A percentile compares a stretch with the other conserved stretches of the same genome.
Conservation (phyloP, 2,329 filamentous ascomycete genomes). For the Colletotrichum tropicicola region DNA sequence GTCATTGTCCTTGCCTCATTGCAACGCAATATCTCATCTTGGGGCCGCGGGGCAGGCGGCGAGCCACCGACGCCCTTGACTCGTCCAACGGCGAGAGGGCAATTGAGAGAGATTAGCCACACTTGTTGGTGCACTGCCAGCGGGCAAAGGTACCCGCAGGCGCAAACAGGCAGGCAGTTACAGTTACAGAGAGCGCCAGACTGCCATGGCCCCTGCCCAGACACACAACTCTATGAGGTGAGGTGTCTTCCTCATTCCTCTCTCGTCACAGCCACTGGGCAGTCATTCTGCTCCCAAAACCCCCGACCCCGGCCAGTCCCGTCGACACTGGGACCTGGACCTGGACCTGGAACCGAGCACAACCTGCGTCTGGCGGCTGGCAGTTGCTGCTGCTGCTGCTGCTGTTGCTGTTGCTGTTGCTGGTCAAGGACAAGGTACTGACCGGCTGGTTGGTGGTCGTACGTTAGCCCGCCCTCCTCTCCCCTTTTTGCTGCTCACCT, state of each 20-base stretch:
- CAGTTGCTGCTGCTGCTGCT: background rate
- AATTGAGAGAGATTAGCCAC: too few species aligned
- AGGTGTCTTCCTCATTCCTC: background rate
- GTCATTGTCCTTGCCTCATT: constrained; percentile 9
- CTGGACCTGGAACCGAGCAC: too few species aligned
- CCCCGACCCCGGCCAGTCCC: background rate
- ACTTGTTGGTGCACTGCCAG: too few species aligned
- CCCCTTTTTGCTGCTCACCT: constrained; percentile 4
- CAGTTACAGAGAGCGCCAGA: background rate
- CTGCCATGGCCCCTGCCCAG: too few species aligned
- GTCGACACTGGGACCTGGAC: background rate
- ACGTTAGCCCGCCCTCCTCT: background rate
- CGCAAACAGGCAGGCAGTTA: background rate
- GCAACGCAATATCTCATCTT: background rate
- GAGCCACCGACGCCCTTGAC: background rate
- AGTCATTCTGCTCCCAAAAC: constrained; percentile 24
- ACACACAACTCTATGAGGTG: too few species aligned
- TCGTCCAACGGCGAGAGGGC: too few species aligned
- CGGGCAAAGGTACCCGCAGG: too few species aligned
- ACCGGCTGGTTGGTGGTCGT: background rate
- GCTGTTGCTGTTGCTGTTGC: too few species aligned
- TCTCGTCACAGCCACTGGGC: constrained; percentile 11
- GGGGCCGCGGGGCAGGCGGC: background rate
- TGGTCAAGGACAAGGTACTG: background rate
- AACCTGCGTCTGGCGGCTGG: background rate